Evolutionary conservation across 2,329 filamentous ascomycete genomes (phyloP).

Genomic region (Metarhizium rileyi): DNA sequence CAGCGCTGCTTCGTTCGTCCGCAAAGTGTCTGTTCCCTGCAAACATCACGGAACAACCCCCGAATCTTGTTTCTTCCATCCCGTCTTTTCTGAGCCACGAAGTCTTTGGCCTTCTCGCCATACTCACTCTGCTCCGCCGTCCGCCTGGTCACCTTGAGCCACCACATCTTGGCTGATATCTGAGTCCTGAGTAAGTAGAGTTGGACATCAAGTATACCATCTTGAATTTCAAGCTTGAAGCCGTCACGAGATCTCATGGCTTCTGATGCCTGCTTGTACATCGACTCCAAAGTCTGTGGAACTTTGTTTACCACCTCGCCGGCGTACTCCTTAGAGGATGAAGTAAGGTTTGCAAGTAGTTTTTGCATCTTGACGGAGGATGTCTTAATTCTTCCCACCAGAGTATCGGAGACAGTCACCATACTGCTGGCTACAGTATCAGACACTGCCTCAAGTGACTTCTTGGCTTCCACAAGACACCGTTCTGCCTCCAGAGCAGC

Average conservation of each 20-base stretch:
- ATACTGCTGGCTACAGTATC: constrained; percentile 15
- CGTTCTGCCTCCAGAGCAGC: constrained; percentile 29
- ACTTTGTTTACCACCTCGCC: constrained; percentile 12
- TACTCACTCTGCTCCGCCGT: constrained; percentile 37
- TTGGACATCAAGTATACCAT: constrained; percentile 12
- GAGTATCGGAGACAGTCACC: constrained; percentile 18
- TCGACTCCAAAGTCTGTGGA: constrained; percentile 15
- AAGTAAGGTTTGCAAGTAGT: constrained; percentile 14
- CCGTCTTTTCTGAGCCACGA: constrained; percentile 19
- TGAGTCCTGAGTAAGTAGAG: constrained; percentile 42
- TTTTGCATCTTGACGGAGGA: constrained; percentile 14
- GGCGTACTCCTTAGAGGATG: constrained; percentile 10
- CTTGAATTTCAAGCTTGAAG: constrained; percentile 1
- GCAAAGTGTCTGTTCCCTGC: not conserved
- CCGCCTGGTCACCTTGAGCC: constrained; percentile 44
- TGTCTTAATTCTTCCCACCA: constrained; percentile 14
- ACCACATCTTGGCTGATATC: constrained; percentile 45
- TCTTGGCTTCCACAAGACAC: constrained; percentile 24
- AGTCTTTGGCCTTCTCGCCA: constrained; percentile 34
- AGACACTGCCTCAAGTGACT: constrained; percentile 22
- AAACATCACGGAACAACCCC: not conserved
- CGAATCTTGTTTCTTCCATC: not conserved
- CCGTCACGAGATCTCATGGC: not conserved
- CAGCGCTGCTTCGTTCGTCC: not conserved
- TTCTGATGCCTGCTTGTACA: constrained; percentile 26